Conservation (phyloP, 1,284 basidiomycete genomes). For the Coniferiporia weirii region DNA sequence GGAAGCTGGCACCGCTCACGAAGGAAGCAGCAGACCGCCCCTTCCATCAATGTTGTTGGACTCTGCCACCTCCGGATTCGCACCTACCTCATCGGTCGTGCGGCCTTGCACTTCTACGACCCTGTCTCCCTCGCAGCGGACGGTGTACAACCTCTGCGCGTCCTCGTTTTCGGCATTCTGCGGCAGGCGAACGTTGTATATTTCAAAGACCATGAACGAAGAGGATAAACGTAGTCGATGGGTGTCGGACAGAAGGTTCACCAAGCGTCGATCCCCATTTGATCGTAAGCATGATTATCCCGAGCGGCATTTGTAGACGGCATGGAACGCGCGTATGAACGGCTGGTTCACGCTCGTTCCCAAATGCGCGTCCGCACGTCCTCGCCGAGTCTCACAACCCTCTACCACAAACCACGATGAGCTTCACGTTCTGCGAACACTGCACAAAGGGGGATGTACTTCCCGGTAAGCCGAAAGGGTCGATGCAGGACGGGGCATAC, state of each 20-base stretch:
- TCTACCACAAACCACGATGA: background rate
- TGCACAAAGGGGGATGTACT: constrained; percentile 19
- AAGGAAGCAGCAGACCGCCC: constrained; percentile 16
- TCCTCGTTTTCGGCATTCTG: background rate
- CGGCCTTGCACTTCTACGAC: background rate
- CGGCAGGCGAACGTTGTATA: constrained; percentile 12
- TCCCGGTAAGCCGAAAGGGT: constrained; percentile 19
- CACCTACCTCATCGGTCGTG: background rate
- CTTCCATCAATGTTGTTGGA: background rate
- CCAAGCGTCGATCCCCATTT: too few species aligned
- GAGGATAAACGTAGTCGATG: too few species aligned
- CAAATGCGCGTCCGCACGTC: too few species aligned
- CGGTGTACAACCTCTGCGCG: background rate
- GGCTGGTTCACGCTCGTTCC: too few species aligned
- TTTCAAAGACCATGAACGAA: constrained; percentile 1
- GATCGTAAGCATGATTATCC: too few species aligned
- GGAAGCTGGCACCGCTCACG: constrained; percentile 3
- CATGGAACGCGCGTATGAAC: too few species aligned
- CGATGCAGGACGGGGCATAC: constrained; percentile 18
- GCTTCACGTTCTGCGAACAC: constrained; percentile 17
- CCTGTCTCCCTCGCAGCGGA: background rate
- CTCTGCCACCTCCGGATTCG: background rate
- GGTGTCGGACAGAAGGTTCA: too few species aligned
- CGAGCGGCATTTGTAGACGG: too few species aligned
- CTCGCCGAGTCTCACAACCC: background rate